phyloP scores from a whole-genome alignment of 2,329 filamentous ascomycete species.

The Penicillium olsonii region DNA sequence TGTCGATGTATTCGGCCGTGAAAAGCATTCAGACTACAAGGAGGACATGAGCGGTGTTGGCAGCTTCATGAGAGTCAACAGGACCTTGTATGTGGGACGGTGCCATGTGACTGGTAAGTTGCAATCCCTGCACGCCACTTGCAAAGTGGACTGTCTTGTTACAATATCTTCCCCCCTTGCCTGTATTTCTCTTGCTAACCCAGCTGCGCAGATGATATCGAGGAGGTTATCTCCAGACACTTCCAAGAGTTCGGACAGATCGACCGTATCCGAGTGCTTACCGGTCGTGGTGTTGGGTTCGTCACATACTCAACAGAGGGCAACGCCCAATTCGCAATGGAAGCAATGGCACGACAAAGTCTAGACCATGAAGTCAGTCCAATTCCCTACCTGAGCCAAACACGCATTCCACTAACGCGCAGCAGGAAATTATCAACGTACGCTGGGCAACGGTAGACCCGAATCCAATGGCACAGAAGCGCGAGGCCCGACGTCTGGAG shows the following conservation, averaged over 20 bases:
- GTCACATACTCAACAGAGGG: slow-evolving; percentile 83
- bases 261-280: slow-evolving; percentile 79
- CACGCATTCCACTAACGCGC: neutral
- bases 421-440: slow-evolving; percentile 83
- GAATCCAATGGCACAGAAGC: slow-evolving; percentile 90
- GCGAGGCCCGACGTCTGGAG: slow-evolving; percentile 84
- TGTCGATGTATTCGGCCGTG: slow-evolving; percentile 7
- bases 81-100: slow-evolving; percentile 88
- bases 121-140: neutral
- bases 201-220: slow-evolving; percentile 73
- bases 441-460: slow-evolving; percentile 96
- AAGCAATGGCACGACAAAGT: slow-evolving; percentile 93
- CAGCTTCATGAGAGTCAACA: slow-evolving; percentile 84
- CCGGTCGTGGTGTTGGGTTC: slow-evolving; percentile 86
- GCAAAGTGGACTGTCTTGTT: neutral
- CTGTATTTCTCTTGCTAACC: neutral
- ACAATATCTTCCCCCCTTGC: neutral
- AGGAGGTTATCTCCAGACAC: slow-evolving; percentile 91
- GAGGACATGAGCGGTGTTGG: slow-evolving; percentile 85
- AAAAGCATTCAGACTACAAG: slow-evolving; percentile 26
- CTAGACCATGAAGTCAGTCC: slow-evolving; percentile 67
- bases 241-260: slow-evolving; percentile 97
- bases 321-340: slow-evolving; percentile 87
- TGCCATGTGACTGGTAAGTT: slow-evolving; percentile 68
- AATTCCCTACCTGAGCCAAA: neutral